Conservation (phyloP, 2,329 filamentous ascomycete species). For the Paraphoma chrysanthemicola region DNA sequence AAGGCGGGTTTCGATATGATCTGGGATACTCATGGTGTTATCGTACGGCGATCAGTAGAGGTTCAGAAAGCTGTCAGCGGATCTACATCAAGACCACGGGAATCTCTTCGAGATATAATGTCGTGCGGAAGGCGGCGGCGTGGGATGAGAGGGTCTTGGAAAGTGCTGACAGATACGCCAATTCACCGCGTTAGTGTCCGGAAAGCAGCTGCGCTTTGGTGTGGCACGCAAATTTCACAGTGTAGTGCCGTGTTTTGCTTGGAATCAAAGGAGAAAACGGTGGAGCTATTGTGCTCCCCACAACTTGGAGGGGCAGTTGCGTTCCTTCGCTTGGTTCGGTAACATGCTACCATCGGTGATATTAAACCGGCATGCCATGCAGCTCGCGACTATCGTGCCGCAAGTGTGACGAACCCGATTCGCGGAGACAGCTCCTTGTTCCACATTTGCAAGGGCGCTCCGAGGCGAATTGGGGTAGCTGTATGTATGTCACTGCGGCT, state of each 20-base stretch:
- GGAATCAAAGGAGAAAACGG: background rate
- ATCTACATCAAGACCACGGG: no score
- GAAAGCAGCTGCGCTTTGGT: background rate
- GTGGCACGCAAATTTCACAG: background rate
- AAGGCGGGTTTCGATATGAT: slow-evolving; percentile 42
- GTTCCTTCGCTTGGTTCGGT: slow-evolving; percentile 1
- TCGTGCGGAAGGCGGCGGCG: background rate
- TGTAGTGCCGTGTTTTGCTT: background rate
- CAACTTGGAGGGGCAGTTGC: slow-evolving; percentile 1
- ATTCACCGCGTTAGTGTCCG: background rate
- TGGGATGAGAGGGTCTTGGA: background rate
- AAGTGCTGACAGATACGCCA: background rate
- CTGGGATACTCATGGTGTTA: slow-evolving; percentile 32
- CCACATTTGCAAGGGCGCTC: slow-evolving; percentile 6
- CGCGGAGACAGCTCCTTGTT: slow-evolving; percentile 16
- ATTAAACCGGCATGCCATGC: slow-evolving; percentile 26
- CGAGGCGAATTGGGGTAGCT: slow-evolving; percentile 12
- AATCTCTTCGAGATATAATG: background rate
- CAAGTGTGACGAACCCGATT: slow-evolving; percentile 14
- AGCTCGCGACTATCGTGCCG: slow-evolving; percentile 21
- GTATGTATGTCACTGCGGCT: slow-evolving; percentile 8
- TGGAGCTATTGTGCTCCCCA: slow-evolving; percentile 1
- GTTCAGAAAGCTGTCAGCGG: no score
- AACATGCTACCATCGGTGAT: slow-evolving; percentile 23
- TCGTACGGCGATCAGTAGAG: background rate